These are phyloP conservation scores for Phylloboletellus chloephorus DNA, from an alignment of 1,284 basidiomycete genomes.

Conservation along the genomic window DNA sequence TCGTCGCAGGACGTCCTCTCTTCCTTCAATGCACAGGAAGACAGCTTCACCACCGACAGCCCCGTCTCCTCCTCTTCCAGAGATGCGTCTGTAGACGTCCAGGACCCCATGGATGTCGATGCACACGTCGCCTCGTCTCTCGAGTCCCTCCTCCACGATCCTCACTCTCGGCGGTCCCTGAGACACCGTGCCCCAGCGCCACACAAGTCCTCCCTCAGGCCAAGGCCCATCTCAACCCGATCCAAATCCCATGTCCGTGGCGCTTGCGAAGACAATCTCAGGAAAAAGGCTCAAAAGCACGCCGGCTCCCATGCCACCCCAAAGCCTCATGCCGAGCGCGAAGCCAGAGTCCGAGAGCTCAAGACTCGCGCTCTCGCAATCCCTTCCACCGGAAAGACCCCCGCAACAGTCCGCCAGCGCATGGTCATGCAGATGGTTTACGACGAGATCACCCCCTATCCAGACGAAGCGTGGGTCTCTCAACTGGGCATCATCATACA, in stretches of 20 bases:
- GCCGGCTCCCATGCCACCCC: conserved; percentile 11
- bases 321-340: conserved; percentile 27
- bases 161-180: conserved; percentile 25
- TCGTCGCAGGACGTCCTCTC: conserved; percentile 30
- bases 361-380: conserved; percentile 44
- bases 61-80: conserved; percentile 31
- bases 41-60: conserved; percentile 27
- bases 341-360: conserved; percentile 33
- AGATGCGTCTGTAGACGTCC: conserved; percentile 29
- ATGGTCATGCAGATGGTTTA: conserved; percentile 53
- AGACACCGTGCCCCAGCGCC: conserved; percentile 18
- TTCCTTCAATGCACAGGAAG: conserved; percentile 29
- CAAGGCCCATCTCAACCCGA: conserved; percentile 25
- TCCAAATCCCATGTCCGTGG: conserved; percentile 22
- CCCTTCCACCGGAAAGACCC: conserved; percentile 50
- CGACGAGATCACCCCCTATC: conserved; percentile 56
- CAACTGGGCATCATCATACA: conserved; percentile 45
- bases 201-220: conserved; percentile 25
- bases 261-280: conserved; percentile 26
- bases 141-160: conserved; percentile 25
- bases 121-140: conserved; percentile 23
- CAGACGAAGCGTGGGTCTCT: conserved; percentile 46
- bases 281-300: conserved; percentile 28
- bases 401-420: conserved; percentile 48
- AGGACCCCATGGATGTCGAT: conserved; percentile 26